These are phyloP conservation scores for Ophiostoma sp. DNA, from an alignment of 2,329 filamentous ascomycete species.

Conservation along the genomic window DNA sequence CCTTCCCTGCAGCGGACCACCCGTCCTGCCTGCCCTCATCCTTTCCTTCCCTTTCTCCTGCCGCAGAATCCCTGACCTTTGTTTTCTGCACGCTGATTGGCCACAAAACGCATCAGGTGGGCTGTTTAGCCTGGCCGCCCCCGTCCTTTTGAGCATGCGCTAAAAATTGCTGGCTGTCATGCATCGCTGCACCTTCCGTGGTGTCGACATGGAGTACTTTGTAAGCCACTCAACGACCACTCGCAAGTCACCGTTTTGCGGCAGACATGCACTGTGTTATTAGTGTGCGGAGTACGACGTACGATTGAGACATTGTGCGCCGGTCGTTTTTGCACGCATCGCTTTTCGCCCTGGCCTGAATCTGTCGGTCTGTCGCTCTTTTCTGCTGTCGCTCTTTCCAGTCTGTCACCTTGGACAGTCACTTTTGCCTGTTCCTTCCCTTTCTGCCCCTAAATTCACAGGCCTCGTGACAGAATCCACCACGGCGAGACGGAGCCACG, in stretches of 20 bases:
- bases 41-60: background rate
- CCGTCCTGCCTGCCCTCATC: background rate
- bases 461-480: conserved; percentile 21
- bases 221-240: conserved; percentile 1
- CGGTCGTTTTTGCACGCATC: background rate
- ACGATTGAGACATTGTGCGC: background rate
- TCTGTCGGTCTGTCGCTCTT: background rate
- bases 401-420: background rate
- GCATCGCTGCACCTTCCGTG: background rate
- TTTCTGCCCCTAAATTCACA: conserved; percentile 1
- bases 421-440: background rate
- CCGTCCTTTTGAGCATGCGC: background rate
- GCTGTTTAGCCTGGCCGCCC: conserved; percentile 1
- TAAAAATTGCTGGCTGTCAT: background rate
- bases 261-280: background rate
- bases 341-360: no score
- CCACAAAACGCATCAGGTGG: conserved; percentile 3
- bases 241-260: background rate
- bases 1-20: background rate
- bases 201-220: background rate
- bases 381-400: background rate
- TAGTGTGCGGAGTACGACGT: background rate
- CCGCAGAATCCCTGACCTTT: background rate
- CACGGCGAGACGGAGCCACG: conserved; percentile 1
- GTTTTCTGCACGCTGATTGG: background rate